Evolutionary conservation across 176 grass and related monocot genomes (phyloP).

Genomic region (Alopecurus myosuroides): DNA sequence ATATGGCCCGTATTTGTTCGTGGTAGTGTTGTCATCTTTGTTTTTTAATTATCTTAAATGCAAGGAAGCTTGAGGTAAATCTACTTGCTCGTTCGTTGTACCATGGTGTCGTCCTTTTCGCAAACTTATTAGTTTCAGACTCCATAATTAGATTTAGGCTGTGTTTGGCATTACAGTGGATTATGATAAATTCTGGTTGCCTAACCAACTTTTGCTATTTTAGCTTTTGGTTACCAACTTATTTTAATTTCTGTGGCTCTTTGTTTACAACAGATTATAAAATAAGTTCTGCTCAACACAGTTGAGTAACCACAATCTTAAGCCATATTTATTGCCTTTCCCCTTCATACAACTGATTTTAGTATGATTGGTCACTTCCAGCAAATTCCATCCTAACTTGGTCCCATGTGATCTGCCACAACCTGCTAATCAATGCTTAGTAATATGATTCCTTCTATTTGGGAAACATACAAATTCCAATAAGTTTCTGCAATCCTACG

Average conservation of each 20-base stretch:
- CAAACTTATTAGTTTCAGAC: not conserved
- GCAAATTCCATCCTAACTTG: not conserved
- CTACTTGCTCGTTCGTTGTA: conserved; percentile 13
- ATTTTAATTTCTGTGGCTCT: not conserved
- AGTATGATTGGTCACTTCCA: not conserved
- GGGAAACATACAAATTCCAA: not conserved
- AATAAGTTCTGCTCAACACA: not conserved
- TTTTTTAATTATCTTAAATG: not conserved
- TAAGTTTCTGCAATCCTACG: not conserved
- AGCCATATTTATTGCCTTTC: not conserved
- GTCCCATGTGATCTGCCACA: not conserved
- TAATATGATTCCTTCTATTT: not conserved
- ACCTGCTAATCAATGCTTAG: not conserved
- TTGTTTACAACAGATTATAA: not conserved
- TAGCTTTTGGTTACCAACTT: not conserved
- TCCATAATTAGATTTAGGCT: not conserved
- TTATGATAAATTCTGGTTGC: not conserved
- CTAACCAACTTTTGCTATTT: not conserved
- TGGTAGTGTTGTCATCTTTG: not conserved
- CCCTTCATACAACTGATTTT: not conserved
- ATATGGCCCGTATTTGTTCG: not conserved
- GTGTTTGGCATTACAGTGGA: not conserved
- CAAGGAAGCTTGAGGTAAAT: not conserved
- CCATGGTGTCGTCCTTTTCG: not conserved
- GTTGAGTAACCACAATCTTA: not conserved